Percentiles rank a stretch among this genome's conserved stretches.
These are phyloP conservation scores for Vitis hybrid DNA, from an alignment of 177 flowering plant species.

Conservation along the genomic window DNA sequence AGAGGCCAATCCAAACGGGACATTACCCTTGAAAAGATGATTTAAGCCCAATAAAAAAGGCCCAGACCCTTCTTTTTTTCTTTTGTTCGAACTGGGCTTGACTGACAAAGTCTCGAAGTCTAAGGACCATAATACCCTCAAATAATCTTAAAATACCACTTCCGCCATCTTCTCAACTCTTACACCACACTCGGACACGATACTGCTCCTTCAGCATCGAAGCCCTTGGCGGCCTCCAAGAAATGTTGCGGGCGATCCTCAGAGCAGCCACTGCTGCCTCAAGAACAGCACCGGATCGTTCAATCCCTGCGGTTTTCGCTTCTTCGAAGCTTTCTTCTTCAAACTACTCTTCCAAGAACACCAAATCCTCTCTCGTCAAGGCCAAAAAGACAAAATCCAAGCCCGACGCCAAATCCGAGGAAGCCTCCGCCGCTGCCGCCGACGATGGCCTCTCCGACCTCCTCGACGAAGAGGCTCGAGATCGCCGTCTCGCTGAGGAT, in stretches of 20 bases:
- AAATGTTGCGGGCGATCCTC: conserved; percentile 31
- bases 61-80: too few relatives aligned
- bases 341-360: conserved; percentile 21
- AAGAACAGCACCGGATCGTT: not conserved
- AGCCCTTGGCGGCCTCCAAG: not conserved
- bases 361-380: conserved; percentile 21
- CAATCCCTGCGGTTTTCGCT: not conserved
- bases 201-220: not conserved
- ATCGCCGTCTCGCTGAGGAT: conserved; percentile 43
- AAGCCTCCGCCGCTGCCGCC: conserved; percentile 17
- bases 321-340: conserved; percentile 8
- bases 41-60: too few relatives aligned
- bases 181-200: too few relatives aligned
- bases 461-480: conserved; percentile 37
- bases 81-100: too few relatives aligned
- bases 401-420: conserved; percentile 14
- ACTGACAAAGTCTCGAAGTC: too few relatives aligned
- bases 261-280: conserved; percentile 14
- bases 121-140: not conserved
- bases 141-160: not conserved
- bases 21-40: too few relatives aligned
- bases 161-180: not conserved
- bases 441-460: conserved; percentile 24
- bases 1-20: too few relatives aligned
- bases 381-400: conserved; percentile 26